Percentiles rank a stretch among this genome's conserved stretches.
These are phyloP conservation scores for Babesia bovis DNA, from an alignment of 169 alveolate species.

Conservation along the genomic window DNA sequence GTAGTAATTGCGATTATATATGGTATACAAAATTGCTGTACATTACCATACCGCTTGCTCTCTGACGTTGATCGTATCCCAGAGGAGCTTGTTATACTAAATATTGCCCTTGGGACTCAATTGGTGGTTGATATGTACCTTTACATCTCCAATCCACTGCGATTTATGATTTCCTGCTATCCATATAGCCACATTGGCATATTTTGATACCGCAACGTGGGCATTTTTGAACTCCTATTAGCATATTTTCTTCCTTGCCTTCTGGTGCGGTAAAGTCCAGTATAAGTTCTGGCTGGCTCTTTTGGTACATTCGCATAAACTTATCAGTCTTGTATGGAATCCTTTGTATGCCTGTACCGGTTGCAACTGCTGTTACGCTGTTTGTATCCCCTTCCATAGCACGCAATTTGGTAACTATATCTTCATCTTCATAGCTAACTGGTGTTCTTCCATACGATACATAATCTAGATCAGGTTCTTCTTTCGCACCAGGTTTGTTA, in stretches of 20 bases:
- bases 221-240: slow-evolving; percentile 58
- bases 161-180: too few relatives aligned
- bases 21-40: too few relatives aligned
- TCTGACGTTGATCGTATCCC: too few relatives aligned
- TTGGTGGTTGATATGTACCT: too few relatives aligned
- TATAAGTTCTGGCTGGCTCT: slow-evolving; percentile 62
- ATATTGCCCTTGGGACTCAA: too few relatives aligned
- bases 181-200: slow-evolving; percentile 70
- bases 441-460: slow-evolving; percentile 49
- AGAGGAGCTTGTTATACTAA: too few relatives aligned
- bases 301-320: slow-evolving; percentile 64
- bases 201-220: slow-evolving; percentile 68
- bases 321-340: slow-evolving; percentile 59
- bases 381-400: slow-evolving; percentile 46
- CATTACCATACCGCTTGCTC: too few relatives aligned
- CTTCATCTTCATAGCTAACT: slow-evolving; percentile 58
- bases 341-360: slow-evolving; percentile 37
- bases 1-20: too few relatives aligned
- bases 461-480: slow-evolving; percentile 38
- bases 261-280: slow-evolving; percentile 50
- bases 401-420: slow-evolving; percentile 53
- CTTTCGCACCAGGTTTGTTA: slow-evolving; percentile 49
- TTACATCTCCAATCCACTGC: too few relatives aligned
- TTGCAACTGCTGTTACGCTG: slow-evolving; percentile 7
- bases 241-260: slow-evolving; percentile 55